phyloP scores from a whole-genome alignment of 345 rosid genomes.

The Aegle marmelos region DNA sequence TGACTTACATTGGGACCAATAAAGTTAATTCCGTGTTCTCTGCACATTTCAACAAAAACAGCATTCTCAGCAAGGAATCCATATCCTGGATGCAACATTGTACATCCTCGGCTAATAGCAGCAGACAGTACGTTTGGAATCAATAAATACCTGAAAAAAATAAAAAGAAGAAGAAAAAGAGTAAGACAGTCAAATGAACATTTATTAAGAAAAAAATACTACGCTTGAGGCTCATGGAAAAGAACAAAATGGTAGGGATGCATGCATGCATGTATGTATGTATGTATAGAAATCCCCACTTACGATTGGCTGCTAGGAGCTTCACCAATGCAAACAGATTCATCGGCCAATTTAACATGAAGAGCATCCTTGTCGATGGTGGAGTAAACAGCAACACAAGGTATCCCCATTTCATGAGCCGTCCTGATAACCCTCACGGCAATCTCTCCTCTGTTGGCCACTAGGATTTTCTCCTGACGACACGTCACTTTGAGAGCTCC shows the following conservation, averaged over 20 bases:
- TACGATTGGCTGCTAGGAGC: slow-evolving; percentile 98
- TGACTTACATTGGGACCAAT: slow-evolving; percentile 92
- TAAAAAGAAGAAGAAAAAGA: too few species aligned
- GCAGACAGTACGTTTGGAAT: slow-evolving; percentile 92
- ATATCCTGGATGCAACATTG: slow-evolving; percentile 99
- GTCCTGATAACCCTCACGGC: slow-evolving; percentile 94
- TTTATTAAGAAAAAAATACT: too few species aligned
- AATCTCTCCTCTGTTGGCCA: slow-evolving; percentile 96
- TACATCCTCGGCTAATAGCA: slow-evolving; percentile 83
- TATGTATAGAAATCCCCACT: slow-evolving; percentile 18
- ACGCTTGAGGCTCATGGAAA: neutral
- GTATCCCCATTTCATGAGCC: slow-evolving; percentile 96
- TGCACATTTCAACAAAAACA: slow-evolving; percentile 92
- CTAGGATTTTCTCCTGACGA: slow-evolving; percentile 73
- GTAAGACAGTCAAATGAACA: neutral
- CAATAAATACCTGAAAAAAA: slow-evolving; percentile 59
- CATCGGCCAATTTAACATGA: slow-evolving; percentile 94
- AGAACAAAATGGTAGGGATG: neutral
- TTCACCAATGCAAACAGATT: slow-evolving; percentile 96
- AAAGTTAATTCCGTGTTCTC: slow-evolving; percentile 90
- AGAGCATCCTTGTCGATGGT: slow-evolving; percentile 96
- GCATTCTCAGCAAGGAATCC: slow-evolving; percentile 99
- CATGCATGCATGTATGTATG: too few species aligned
- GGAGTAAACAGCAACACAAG: slow-evolving; percentile 97
- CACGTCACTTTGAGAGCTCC: slow-evolving; percentile 64